phyloP scores from a whole-genome alignment of 768 basidiomycete species.

The Infundibulicybe gibba region DNA sequence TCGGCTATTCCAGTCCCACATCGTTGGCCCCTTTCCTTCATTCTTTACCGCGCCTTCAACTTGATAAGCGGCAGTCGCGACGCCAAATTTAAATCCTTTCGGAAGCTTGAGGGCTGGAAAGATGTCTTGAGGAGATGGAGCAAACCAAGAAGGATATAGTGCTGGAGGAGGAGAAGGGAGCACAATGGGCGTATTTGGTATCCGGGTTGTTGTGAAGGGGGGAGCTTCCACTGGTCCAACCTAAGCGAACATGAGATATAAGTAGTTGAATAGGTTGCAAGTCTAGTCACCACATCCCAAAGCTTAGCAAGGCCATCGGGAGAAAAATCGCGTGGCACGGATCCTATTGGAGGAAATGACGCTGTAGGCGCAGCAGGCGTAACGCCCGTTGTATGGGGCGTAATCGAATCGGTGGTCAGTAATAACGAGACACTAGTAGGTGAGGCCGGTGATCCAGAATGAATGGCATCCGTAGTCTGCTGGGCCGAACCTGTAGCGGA shows the following conservation, averaged over 20 bases:
- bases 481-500: no score
- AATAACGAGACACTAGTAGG: no score
- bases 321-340: slow-evolving; percentile 36
- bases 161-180: slow-evolving; percentile 40
- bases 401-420: no score
- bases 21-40: slow-evolving; percentile 44
- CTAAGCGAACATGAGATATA: slow-evolving; percentile 12
- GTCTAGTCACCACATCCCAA: slow-evolving; percentile 34
- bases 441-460: no score
- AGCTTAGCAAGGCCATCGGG: slow-evolving; percentile 31
- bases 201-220: slow-evolving; percentile 41
- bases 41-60: slow-evolving; percentile 49
- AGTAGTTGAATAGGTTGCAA: not conserved
- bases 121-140: slow-evolving; percentile 38
- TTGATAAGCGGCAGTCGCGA: slow-evolving; percentile 50
- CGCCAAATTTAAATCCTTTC: slow-evolving; percentile 44
- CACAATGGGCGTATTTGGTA: slow-evolving; percentile 30
- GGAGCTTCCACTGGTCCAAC: slow-evolving; percentile 40
- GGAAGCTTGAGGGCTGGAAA: slow-evolving; percentile 42
- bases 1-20: slow-evolving; percentile 48
- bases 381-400: no score
- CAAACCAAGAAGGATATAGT: slow-evolving; percentile 43
- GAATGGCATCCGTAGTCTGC: no score
- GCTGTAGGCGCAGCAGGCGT: slow-evolving; percentile 1
- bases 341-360: slow-evolving; percentile 36